Base-by-base conservation (phyloP, 2,329 filamentous ascomycete genomes). In the Huntiella decipiens region DNA sequence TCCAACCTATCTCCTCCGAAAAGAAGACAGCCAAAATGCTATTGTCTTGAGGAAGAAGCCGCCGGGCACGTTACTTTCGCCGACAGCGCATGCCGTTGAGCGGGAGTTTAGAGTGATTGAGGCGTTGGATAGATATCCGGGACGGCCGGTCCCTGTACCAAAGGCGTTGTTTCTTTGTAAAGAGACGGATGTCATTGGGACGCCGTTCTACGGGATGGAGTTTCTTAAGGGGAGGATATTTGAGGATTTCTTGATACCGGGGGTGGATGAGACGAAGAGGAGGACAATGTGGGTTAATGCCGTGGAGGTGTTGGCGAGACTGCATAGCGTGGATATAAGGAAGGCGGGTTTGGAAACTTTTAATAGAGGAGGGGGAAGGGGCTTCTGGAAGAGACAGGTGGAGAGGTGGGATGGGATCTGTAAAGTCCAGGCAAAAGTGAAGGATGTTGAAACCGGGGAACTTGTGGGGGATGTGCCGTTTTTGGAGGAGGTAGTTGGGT, bases 141-240 rank as follows among this genome's bases (percentile, higher is more conserved):
- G 12, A n/a, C 17, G 19, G 16, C 28, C 34, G 19, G 86, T 96
- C 6, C 83, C 87, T 0, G 85, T 94, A 0, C 91, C 91, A 4
- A 79, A 73, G 59, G 75, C 84, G 8, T 80, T 85, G 60, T 81
- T 79, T 56, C 72, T 96, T 13, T 98, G 91, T 63, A 81, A 92
- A 61, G 87, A 96, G 63, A 66, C 69, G 36, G 64, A 62, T 48
- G 69, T 96, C 34, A 69, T 96, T 52, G 91, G 87, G 47, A 96
- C 87, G 5, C 74, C 86, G 4, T 98, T 96, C 62, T 96, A 98
- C 65, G 79, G 96, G 57, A 96, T 98, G 91, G 79, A 85, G 60
- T 96, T 91, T 60, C 70, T 96, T 51, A 82, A 93, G 57, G 91
- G 91, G 15, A 79, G 91, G 56, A 93, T 95, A 63, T 84, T 96